phyloP scores from a whole-genome alignment of 1,139 yeast genomes.

The Sugiyamaella paludigena region DNA sequence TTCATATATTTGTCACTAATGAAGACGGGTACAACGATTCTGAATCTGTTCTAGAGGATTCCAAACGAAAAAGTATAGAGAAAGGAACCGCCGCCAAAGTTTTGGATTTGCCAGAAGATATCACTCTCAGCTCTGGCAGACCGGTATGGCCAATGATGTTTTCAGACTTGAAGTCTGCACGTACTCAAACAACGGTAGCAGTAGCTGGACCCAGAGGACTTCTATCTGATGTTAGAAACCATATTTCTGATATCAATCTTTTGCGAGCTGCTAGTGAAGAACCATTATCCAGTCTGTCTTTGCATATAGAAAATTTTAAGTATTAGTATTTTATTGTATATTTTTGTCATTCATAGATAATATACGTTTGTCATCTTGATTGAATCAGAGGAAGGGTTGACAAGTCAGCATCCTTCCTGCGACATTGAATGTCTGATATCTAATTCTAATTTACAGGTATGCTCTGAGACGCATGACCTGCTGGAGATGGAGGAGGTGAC shows the following conservation, averaged over 20 bases:
- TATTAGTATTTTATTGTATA: not conserved
- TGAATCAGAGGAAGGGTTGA: too few species aligned
- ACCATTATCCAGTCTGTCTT: not conserved
- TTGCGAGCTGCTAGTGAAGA: not conserved
- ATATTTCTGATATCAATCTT: not conserved
- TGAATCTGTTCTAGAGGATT: too few species aligned
- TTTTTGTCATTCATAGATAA: not conserved
- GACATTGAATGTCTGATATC: too few species aligned
- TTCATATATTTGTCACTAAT: not conserved
- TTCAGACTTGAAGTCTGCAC: not conserved
- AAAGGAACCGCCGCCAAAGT: too few species aligned
- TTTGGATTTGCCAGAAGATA: too few species aligned
- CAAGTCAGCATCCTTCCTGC: too few species aligned
- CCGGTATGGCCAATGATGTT: not conserved
- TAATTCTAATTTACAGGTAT: too few species aligned
- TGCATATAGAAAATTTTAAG: not conserved
- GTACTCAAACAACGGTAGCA: not conserved
- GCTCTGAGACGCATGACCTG: too few species aligned
- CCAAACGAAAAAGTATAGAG: too few species aligned
- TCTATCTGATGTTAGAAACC: not conserved
- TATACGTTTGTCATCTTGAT: too few species aligned
- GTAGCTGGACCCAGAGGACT: not conserved
- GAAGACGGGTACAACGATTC: not conserved
- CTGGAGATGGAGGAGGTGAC: too few species aligned
- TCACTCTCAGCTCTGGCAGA: not conserved